A percentile compares a stretch with the other conserved stretches of the same genome.
phyloP scores from a whole-genome alignment of 345 rosid genomes.

The Eucalyptus dawsonii region DNA sequence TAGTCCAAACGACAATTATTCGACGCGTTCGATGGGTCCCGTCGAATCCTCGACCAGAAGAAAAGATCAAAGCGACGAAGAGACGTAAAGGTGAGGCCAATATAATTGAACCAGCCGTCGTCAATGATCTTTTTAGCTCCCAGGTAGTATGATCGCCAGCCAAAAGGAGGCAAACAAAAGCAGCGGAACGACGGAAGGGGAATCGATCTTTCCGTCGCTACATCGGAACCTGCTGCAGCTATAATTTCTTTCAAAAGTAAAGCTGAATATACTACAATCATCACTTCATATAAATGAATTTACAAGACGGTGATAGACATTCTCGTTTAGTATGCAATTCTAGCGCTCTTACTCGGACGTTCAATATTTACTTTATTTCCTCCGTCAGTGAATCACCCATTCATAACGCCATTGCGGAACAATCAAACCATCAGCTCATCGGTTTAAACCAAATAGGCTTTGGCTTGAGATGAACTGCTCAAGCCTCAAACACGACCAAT shows the following conservation, averaged over 20 bases:
- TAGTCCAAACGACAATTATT: background rate
- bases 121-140: background rate
- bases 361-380: no score
- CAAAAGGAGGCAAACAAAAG: background rate
- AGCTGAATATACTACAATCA: background rate
- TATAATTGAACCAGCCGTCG: background rate
- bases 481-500: background rate
- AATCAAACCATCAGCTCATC: background rate
- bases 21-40: background rate
- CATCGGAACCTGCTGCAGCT: background rate
- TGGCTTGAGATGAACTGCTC: background rate
- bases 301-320: background rate
- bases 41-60: background rate
- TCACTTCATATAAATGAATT: background rate
- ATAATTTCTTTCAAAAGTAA: background rate
- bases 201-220: background rate
- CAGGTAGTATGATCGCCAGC: background rate
- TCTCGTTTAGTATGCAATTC: background rate
- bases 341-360: background rate
- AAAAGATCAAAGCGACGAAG: background rate
- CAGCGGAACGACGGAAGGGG: background rate
- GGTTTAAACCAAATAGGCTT: background rate
- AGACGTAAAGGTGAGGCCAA: background rate
- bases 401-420: background rate
- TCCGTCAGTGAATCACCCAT: no score